Evolutionary conservation across 177 flowering plant species (phyloP).

Genomic region (Telopea speciosissima): DNA sequence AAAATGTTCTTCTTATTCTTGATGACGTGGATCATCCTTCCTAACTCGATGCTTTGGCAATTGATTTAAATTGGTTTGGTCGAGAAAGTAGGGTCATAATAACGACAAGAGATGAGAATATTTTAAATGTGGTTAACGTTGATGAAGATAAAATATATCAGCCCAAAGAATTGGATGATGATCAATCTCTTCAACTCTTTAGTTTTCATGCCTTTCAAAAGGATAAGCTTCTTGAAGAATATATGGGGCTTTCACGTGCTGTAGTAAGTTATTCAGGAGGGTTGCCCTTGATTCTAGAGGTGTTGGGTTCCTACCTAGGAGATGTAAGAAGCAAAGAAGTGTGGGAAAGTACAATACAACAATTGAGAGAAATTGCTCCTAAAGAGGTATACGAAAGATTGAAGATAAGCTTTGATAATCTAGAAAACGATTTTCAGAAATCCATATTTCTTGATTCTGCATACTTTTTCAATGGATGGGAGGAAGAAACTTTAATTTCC

Average conservation of each 20-base stretch:
- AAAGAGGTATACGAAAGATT: no score
- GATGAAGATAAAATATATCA: not conserved
- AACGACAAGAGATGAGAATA: not conserved
- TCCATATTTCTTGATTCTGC: no score
- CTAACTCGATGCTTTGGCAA: not conserved
- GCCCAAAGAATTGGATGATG: not conserved
- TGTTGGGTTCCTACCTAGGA: not conserved
- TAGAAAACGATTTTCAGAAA: no score
- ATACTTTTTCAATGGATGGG: no score
- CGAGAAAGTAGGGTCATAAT: conserved; percentile 14
- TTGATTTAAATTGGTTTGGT: conserved; percentile 8
- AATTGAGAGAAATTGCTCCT: no score
- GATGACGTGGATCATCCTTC: conserved; percentile 9
- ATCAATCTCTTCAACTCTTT: not conserved
- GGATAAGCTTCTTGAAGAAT: not conserved
- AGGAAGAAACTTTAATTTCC: no score
- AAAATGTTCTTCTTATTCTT: conserved; percentile 12
- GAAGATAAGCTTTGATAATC: no score
- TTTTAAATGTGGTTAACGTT: not conserved
- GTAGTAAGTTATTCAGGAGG: not conserved
- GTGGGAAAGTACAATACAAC: no score
- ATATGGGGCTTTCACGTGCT: not conserved
- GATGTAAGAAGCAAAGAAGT: not conserved
- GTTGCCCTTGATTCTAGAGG: not conserved
- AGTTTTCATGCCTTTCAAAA: not conserved